phyloP scores from a whole-genome alignment of 768 basidiomycete species.

The Phanerodontia chrysosporium region DNA sequence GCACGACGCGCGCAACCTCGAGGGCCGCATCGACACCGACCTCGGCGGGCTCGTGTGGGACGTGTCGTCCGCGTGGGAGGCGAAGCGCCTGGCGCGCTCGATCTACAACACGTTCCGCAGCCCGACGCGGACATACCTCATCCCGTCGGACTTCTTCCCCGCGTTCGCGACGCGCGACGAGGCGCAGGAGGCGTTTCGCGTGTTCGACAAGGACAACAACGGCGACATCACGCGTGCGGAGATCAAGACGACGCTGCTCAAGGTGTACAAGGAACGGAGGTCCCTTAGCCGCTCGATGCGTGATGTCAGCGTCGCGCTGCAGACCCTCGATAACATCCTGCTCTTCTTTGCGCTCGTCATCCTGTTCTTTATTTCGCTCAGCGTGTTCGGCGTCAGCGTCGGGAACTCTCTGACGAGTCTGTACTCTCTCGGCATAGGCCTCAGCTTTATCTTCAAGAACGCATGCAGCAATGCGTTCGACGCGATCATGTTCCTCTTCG shows the following conservation, averaged over 20 bases:
- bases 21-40: slow-evolving; percentile 41
- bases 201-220: slow-evolving; percentile 75
- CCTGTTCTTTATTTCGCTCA: slow-evolving; percentile 69
- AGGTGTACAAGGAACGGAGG: slow-evolving; percentile 75
- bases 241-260: slow-evolving; percentile 63
- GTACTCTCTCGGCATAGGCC: slow-evolving; percentile 68
- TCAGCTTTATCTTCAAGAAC: slow-evolving; percentile 79
- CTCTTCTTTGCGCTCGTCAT: slow-evolving; percentile 59
- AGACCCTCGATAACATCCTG: slow-evolving; percentile 59
- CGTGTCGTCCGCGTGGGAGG: slow-evolving; percentile 56
- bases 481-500: slow-evolving; percentile 78
- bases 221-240: slow-evolving; percentile 75
- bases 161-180: slow-evolving; percentile 56
- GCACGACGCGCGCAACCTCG: slow-evolving; percentile 73
- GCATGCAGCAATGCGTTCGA: slow-evolving; percentile 72
- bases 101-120: slow-evolving; percentile 61
- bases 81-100: slow-evolving; percentile 68
- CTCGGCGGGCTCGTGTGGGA: slow-evolving; percentile 44
- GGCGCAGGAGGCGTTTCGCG: slow-evolving; percentile 64
- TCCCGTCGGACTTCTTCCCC: slow-evolving; percentile 66
- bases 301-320: slow-evolving; percentile 66
- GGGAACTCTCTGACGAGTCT: slow-evolving; percentile 65
- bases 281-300: slow-evolving; percentile 74
- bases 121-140: slow-evolving; percentile 52
- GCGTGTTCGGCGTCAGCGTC: slow-evolving; percentile 66